Evolutionary conservation across 208 protist genomes (phyloP).

Genomic region (Crithidia bombi): DNA sequence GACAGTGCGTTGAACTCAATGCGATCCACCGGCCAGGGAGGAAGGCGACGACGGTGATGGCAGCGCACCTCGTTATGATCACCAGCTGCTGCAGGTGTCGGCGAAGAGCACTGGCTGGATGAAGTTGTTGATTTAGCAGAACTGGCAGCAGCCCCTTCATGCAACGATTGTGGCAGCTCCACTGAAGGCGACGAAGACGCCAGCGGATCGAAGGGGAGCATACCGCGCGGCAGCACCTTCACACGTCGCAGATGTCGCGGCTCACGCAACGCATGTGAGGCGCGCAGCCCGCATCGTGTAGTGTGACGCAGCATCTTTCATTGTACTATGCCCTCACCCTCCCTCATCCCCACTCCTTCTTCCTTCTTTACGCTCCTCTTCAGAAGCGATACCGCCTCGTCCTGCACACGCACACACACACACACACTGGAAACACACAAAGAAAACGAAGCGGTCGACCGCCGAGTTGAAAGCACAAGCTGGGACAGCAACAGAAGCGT

Average conservation of each 20-base stretch:
- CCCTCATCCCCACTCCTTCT: no score
- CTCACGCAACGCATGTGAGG: background rate
- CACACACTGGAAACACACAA: no score
- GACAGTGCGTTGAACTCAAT: conserved; percentile 71
- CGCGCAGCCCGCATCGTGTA: background rate
- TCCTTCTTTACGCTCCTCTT: no score
- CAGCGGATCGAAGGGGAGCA: conserved; percentile 17
- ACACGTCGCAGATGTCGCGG: background rate
- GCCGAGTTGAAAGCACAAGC: no score
- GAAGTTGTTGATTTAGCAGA: background rate
- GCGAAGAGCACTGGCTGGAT: background rate
- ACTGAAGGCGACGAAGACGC: background rate
- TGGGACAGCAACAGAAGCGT: no score
- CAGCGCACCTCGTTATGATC: no score
- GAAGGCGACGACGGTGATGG: conserved; percentile 23
- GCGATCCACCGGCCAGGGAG: conserved; percentile 68
- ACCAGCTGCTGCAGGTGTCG: no score
- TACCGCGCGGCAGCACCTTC: conserved; percentile 23
- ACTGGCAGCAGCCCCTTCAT: background rate
- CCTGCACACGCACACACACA: no score
- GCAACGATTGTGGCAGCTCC: background rate
- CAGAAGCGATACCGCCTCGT: no score
- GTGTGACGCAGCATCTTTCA: background rate
- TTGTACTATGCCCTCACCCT: no score
- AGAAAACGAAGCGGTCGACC: no score